Evolutionary conservation across 1,139 yeast species (phyloP), one percentile per base, ranked within the genome.

Genomic region (Yamadazyma oceani): DNA sequence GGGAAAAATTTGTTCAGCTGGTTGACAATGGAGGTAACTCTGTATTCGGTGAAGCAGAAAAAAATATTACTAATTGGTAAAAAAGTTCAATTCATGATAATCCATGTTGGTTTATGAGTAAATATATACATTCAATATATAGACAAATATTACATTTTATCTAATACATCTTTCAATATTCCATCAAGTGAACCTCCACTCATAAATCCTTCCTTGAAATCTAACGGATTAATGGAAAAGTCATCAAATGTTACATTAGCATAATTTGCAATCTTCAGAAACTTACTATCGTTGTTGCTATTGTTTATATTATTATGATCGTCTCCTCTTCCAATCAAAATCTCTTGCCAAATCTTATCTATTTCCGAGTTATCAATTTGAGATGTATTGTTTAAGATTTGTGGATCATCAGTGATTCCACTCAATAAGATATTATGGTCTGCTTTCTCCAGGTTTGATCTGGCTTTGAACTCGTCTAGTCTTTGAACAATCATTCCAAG

Each of bases 1-100:
- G 82, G 64, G 70, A 72, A 51, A 49, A 65, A 19, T 55, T 60
- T 49, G 66, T 73, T 36, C 51, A 52, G 14, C 60, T 55, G 26
- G 58, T 57, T 16, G 73, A 66, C 37, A 70, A 70, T 44, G 71
- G 77, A 24, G 85, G 82, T 32, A 78, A 81, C 40, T 82, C 92
- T 32, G 84, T 88, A n/a, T 89, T 90, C 60, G 97, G 97, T 2
- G 97, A 89, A 59, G 95, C 95, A 4, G 97, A 88, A 57, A 90
- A 66, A 48, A 67, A 85, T 54, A 88, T 89, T 34, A 86, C 96
- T 17, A 85, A 82, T 48, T 90, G 97, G 97, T 89, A 36, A 24
- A 10, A 19, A 8, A 19, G 21, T 19, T 19, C 21, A 19, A 19
- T 19, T 19, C 21, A 19, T 19, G 8, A 19, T 19, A 19, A 5